Evolutionary conservation across 129 eudicot genomes (phyloP), one percentile per base, ranked within the genome.

Genomic region (Kitagawia praeruptora): DNA sequence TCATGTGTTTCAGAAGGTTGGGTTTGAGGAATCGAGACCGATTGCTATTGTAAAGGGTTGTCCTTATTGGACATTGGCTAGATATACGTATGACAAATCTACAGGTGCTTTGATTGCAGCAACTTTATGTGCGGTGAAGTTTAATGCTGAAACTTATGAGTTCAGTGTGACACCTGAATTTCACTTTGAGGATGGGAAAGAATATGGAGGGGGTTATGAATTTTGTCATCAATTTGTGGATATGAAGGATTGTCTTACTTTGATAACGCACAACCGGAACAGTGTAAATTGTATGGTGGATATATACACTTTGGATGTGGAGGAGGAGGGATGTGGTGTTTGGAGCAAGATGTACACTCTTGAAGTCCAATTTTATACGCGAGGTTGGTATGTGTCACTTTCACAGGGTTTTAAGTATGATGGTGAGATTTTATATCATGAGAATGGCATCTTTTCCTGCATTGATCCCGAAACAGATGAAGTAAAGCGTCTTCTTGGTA

Each of bases 251-350:
- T 0, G 34, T 58, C 72, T 66, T 66, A 34, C 9, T 66, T 28
- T 66, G 40, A 66, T 66, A 7, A 16, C 12, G 21, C 2, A 66
- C 13, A 0, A 31, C 6, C 0, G 0, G 39, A 12, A 4, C 7
- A 0, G 7, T 34, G 0, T 1, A 11, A 0, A 0, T 4, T 8
- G 15, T 58, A 0, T 58, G 13, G 3, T 66, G 9, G 9, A 11
- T 0, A 28, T 64, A 2, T 64, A 27, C 13, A 0, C 40, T 3
- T 13, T 66, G 39, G 7, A 27, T 64, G 64, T 13, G 12, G 28
- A 56, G 27, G 71, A 64, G 13, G 67, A 8, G 72, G 72, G 40
- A 14, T 12, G 8, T 27, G 18, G 21, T 28, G 41, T 66, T 31
- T 66, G 72, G 72, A 66, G 3, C 13, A 28, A 66, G 19, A 12